Base-by-base conservation (phyloP, 1,284 basidiomycete species). In the Tilletia horrida region DNA sequence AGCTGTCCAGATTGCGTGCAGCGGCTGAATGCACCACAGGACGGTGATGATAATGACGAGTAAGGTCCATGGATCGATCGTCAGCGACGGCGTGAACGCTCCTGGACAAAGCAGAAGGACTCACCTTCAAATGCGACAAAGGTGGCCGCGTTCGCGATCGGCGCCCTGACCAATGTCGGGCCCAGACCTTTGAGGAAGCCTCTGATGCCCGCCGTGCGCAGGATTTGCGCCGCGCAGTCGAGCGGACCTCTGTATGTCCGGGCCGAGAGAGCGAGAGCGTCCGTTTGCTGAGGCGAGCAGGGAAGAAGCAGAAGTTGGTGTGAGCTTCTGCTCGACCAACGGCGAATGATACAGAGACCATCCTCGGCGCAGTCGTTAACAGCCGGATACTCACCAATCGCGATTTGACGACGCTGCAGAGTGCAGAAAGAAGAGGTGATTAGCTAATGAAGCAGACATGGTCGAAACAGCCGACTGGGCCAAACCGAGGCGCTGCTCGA, bases 201-300 rank as follows among this genome's bases (percentile, higher is more conserved):
- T 59, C 86, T 84, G 44, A 89, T 83, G 2, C 94, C 95, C 82
- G 94, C 91, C 13, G 88, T 86, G 66, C 86, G 84, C 88, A 89
- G 93, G 18, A 93, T 89, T 70, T 88, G 90, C 45, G 87, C 86
- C 45, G 91, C 87, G 75, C 93, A 96, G 81, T 96, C 90, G 42
- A 91, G 72, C 11, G 91, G 88, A 13, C 90, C 90, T 48, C 85
- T 86, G 84, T 94, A 97, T 81, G 90, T 90, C 18, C 77, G 65
- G n/a, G 75, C n/a, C 2, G 57, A 27, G 0, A 73, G 70, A 14
- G 65, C 64, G 76, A 90, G 88, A 4, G 74, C 66, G 80, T 97
- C 95, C 0, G 93, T 97, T 84, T 97, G 95, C 95, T 93, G 82
- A 93, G 89, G 8, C 92, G 92, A 84, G 93, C 93, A 84, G 93